Conservation (phyloP, 192 early-diverging fungal species). For the Entomortierella chlamydospora region DNA sequence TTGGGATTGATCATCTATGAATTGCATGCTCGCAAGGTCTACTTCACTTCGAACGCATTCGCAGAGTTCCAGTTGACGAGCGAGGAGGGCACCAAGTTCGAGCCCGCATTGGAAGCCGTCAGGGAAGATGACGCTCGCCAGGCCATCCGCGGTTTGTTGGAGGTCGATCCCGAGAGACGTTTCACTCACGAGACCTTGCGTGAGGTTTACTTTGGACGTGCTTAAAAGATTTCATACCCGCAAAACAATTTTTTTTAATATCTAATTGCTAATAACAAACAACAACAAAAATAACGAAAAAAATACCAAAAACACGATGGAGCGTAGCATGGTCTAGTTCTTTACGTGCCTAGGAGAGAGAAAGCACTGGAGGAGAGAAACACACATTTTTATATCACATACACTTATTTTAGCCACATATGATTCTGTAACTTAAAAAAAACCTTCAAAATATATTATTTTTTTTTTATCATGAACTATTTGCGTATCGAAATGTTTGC, state of each 20-base stretch:
- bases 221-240: constrained; percentile 6
- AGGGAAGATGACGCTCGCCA: constrained; percentile 32
- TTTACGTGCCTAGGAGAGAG: constrained; percentile 14
- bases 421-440: too few relatives aligned
- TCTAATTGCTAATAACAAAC: constrained; percentile 3
- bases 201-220: constrained; percentile 42
- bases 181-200: constrained; percentile 50
- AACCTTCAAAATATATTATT: too few relatives aligned
- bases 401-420: constrained; percentile 9
- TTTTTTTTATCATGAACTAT: too few relatives aligned
- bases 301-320: constrained; percentile 41
- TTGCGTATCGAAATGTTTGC: too few relatives aligned
- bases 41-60: constrained; percentile 25
- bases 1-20: constrained; percentile 54
- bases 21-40: constrained; percentile 44
- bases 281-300: constrained; percentile 20
- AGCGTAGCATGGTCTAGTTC: constrained; percentile 4
- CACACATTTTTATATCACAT: neutral
- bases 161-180: constrained; percentile 44
- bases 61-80: constrained; percentile 50
- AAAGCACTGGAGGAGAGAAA: neutral
- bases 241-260: constrained; percentile 12
- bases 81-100: constrained; percentile 26
- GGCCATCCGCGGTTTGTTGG: constrained; percentile 46
- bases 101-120: constrained; percentile 28